phyloP scores from a whole-genome alignment of 192 early-diverging fungal species.

The Lobosporangium transversale region DNA sequence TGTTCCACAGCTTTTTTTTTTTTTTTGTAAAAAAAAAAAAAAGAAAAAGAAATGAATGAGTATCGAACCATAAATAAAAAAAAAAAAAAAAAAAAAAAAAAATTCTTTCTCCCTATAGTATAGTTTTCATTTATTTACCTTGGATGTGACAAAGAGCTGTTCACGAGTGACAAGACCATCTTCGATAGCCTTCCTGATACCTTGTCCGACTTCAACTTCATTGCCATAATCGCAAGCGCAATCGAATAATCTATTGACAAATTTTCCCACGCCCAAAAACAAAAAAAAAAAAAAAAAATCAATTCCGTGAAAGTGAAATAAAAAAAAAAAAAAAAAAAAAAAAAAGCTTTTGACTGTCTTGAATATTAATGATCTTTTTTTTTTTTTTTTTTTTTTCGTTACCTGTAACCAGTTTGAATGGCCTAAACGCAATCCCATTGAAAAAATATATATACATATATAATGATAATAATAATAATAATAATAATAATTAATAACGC shows the following conservation, averaged over 20 bases:
- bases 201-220: conserved; percentile 70
- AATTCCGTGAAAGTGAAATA: too few species aligned
- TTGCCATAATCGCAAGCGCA: conserved; percentile 72
- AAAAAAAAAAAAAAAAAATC: background rate
- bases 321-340: too few species aligned
- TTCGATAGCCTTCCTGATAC: conserved; percentile 60
- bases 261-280: background rate
- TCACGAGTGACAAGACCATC: conserved; percentile 65
- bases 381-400: too few species aligned
- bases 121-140: conserved; percentile 29
- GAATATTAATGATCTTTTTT: too few species aligned
- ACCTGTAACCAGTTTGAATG: conserved; percentile 50
- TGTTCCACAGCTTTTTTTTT: conserved; percentile 66
- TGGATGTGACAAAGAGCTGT: conserved; percentile 67
- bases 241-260: conserved; percentile 52
- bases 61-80: background rate
- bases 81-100: background rate
- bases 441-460: background rate
- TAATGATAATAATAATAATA: background rate
- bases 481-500: background rate
- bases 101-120: background rate
- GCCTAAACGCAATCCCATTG: conserved; percentile 6
- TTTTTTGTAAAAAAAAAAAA: too few species aligned
- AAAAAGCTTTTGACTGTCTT: too few species aligned
- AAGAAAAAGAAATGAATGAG: background rate